A percentile compares a stretch with the other conserved stretches of the same genome.
Evolutionary conservation across 306 rosid genomes (phyloP).

Genomic region (Leucaena leucocephala): DNA sequence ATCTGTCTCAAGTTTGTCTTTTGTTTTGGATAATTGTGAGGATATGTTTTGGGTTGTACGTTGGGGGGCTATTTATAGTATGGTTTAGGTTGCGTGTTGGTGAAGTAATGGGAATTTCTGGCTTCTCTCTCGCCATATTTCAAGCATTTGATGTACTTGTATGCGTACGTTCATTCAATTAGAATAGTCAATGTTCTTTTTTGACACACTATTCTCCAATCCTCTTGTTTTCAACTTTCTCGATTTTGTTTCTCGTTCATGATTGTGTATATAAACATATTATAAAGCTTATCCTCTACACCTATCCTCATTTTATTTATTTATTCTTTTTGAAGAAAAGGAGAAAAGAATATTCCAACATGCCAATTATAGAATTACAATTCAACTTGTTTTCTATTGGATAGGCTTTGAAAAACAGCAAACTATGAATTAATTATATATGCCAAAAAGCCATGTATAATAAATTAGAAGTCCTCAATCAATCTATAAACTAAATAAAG

Average conservation of each 20-base stretch:
- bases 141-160: not conserved
- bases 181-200: not conserved
- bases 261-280: not conserved
- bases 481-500: too few species aligned
- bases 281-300: not conserved
- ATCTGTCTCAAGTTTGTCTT: too few species aligned
- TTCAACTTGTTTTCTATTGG: not conserved
- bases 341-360: too few species aligned
- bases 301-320: not conserved
- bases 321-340: too few species aligned
- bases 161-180: not conserved
- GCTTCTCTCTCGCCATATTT: too few species aligned
- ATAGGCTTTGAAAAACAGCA: not conserved
- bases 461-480: not conserved
- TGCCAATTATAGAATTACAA: not conserved
- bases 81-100: too few species aligned
- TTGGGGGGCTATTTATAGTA: too few species aligned
- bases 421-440: not conserved
- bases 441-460: not conserved
- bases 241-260: not conserved
- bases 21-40: too few species aligned
- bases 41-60: too few species aligned
- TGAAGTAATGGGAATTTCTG: too few species aligned
- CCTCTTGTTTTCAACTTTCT: not conserved
- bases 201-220: not conserved